A percentile compares a stretch with the other conserved stretches of the same genome.
phyloP scores from a whole-genome alignment of 202 grass and related monocot genomes.

The Zoysia matrella region DNA sequence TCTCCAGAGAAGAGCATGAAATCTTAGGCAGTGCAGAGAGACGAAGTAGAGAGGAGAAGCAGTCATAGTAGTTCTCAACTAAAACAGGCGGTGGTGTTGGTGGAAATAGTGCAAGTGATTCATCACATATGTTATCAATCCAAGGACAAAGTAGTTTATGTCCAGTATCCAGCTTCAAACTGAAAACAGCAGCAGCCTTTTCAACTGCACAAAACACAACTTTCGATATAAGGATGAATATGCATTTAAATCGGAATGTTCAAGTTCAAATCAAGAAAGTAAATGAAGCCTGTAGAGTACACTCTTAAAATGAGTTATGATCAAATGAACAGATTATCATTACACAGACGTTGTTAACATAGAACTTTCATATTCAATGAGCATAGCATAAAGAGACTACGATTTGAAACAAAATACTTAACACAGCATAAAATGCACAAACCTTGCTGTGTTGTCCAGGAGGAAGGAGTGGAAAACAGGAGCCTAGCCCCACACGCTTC shows the following conservation, averaged over 20 bases:
- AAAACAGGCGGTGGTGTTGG: constrained; percentile 79
- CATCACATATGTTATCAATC: constrained; percentile 98
- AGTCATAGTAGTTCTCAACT: constrained; percentile 66
- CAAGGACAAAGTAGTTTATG: constrained; percentile 96
- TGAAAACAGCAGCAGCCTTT: constrained; percentile 94
- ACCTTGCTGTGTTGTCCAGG: constrained; percentile 93
- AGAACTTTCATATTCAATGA: neutral
- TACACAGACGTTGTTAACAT: constrained; percentile 1
- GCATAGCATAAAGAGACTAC: constrained; percentile 4
- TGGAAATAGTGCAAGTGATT: constrained; percentile 86
- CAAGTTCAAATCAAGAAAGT: constrained; percentile 23
- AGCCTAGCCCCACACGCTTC: constrained; percentile 91
- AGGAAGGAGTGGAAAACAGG: constrained; percentile 85
- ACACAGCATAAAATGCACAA: constrained; percentile 24
- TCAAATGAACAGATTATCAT: constrained; percentile 8
- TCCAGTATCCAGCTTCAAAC: constrained; percentile 86
- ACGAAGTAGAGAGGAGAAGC: constrained; percentile 63
- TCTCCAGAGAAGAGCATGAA: constrained; percentile 64
- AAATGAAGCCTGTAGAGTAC: neutral
- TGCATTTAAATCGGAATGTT: neutral
- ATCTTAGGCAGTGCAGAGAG: constrained; percentile 87
- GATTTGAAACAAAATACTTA: constrained; percentile 19
- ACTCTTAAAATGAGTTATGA: neutral
- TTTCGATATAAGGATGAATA: constrained; percentile 17
- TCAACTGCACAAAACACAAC: constrained; percentile 78